A percentile compares a stretch with the other conserved stretches of the same genome.
These are phyloP conservation scores for Baudoinia panamericana DNA, from an alignment of 495 filamentous ascomycete species.

Conservation along the genomic window DNA sequence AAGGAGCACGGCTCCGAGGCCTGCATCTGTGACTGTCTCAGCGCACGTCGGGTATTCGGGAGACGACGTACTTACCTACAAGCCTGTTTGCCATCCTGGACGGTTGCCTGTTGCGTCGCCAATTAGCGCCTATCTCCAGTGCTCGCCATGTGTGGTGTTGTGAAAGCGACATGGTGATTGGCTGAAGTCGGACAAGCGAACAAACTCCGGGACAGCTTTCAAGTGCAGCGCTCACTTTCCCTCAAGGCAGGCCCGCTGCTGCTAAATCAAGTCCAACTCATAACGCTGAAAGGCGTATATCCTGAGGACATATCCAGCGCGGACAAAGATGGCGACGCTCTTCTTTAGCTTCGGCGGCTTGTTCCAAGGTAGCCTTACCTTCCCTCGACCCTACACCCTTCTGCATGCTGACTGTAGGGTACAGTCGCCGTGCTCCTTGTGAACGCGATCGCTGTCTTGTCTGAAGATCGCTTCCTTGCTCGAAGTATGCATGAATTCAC, in stretches of 20 bases:
- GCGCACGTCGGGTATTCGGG: too few relatives aligned
- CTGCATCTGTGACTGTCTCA: conserved; percentile 1
- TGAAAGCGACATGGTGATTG: conserved; percentile 11
- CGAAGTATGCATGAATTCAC: conserved; percentile 50
- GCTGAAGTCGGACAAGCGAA: too few relatives aligned
- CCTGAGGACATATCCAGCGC: too few relatives aligned
- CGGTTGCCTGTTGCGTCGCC: neutral
- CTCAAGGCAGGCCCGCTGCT: too few relatives aligned
- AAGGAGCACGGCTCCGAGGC: conserved; percentile 40
- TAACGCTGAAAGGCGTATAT: too few relatives aligned
- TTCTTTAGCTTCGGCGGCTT: conserved; percentile 60
- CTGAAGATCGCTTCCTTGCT: conserved; percentile 94
- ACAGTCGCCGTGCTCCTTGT: conserved; percentile 71
- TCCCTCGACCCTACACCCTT: conserved; percentile 5
- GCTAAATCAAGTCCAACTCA: too few relatives aligned
- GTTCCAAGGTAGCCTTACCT: conserved; percentile 46
- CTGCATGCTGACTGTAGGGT: conserved; percentile 14
- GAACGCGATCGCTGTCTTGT: conserved; percentile 89
- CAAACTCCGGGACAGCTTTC: conserved; percentile 7
- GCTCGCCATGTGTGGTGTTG: conserved; percentile 12
- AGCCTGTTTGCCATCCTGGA: neutral
- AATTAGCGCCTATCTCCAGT: conserved; percentile 6
- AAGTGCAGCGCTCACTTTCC: neutral
- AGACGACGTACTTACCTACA: too few relatives aligned
- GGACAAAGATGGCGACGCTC: conserved; percentile 30